Base-by-base conservation (phyloP, 164 flowering plant genomes). In the Stephania yunnanensis region DNA sequence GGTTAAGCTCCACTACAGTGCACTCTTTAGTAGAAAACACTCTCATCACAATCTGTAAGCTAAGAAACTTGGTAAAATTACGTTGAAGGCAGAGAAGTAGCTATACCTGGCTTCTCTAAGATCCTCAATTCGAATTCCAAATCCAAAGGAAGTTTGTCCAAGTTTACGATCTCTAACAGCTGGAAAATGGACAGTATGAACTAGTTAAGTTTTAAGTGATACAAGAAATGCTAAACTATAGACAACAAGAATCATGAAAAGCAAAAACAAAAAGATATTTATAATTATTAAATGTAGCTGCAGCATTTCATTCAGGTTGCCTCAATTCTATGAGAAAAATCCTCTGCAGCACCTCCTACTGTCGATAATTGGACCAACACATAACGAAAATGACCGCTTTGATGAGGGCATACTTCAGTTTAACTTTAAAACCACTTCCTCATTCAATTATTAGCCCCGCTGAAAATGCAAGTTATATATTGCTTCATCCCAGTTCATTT, bases 41-140 rank as follows among this genome's bases (percentile, higher is more conserved):
- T 3, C n/a, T 61, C 25, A 20, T 20, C n/a, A 61, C 8, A 58
- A 50, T 50, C 55, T 50, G 55, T 50, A 50, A 50, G 55, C 9
- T 50, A 10, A 50, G 12, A 50, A 9, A 10, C 55, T 50, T 50
- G 55, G 66, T 61, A 19, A 19, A 17, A 19, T 19, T 61, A 5
- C 20, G 0, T 61, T 61, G 66, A 61, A 19, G 6, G 66, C n/a
- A 22, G 50, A 66, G 20, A 22, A 11, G 44, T 20, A 71, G 58
- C 70, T 72, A 45, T 80, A 94, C 98, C 97, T 91, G 84, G 95
- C 97, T 86, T 92, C 90, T 85, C 97, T 83, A 44, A 95, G 86
- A 80, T 90, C 90, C 73, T 95, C 97, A 1, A 89, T 81, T 20
- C 88, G 92, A 45, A 95, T 61, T 80, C 94, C 95, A 68, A 92